Evolutionary conservation across 2,329 filamentous ascomycete species (phyloP), one percentile per base, ranked within the genome.

Genomic region (Nothophoma quercina): DNA sequence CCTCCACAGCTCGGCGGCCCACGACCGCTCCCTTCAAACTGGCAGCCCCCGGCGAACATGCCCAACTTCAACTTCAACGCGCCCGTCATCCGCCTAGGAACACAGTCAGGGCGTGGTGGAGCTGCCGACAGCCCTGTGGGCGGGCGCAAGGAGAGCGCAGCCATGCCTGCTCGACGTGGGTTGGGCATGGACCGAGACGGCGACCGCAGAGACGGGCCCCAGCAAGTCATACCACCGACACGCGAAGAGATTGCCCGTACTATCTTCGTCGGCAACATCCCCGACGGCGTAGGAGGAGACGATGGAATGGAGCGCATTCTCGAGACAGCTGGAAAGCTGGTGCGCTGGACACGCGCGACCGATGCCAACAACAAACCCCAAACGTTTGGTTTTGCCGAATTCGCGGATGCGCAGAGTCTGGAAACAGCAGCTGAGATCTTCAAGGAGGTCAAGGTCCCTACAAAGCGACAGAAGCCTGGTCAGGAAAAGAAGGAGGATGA

Each of bases 51-150:
- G 8, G 81, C 90, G 42, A 96, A 95, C 71, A 90, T 97, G 83
- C 92, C 93, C 43, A 96, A 96, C 74, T 96, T 99, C 81, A 97
- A 99, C 79, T 96, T 98, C 80, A 96, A 90, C 69, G 95, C 95
- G 28, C 93, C 93, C 50, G 92, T 98, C 55, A 98, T 99, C 70
- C 90, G 95, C 48, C 84, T 99, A 36, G 95, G 93, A 33, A 93
- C 92, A 1, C 84, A 88, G 16, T 75, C 86, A 2, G 76, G 83
- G n/a, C 91, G 91, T 68, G 80, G 87, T 21, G 68, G 75, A 28
- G 41, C 73, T 68, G 25, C 49, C 29, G 72, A 73, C 36, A 75
- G 74, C 46, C 77, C 53, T 81, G 79, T 61, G 28, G 73, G 75
- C 16, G 73, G 75, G 13, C 80, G 82, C 34, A 77, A 80, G 57